These are phyloP conservation scores for Zea luxurians DNA, from an alignment of 176 grass and related monocot genomes.

Conservation along the genomic window DNA sequence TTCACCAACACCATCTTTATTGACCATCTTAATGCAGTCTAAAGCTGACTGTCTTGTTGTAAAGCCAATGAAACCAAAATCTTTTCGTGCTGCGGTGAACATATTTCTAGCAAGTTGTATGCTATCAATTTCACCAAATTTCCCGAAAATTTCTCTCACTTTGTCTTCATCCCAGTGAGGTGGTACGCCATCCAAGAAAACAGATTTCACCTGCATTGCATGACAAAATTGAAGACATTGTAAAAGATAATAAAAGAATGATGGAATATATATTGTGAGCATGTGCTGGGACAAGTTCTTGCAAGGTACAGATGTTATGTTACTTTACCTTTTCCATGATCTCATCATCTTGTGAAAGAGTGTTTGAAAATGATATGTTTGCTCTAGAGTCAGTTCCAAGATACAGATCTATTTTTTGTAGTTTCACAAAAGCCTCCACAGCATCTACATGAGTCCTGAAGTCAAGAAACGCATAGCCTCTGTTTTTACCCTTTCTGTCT, in stretches of 20 bases:
- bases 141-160: slow-evolving; percentile 51
- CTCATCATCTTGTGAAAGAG: slow-evolving; percentile 57
- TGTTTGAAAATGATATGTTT: slow-evolving; percentile 76
- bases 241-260: slow-evolving; percentile 22
- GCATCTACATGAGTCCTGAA: slow-evolving; percentile 67
- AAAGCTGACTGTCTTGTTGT: slow-evolving; percentile 58
- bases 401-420: slow-evolving; percentile 66
- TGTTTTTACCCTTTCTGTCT: slow-evolving; percentile 63
- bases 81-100: slow-evolving; percentile 55
- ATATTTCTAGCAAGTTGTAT: slow-evolving; percentile 72
- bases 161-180: slow-evolving; percentile 66
- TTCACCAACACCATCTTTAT: slow-evolving; percentile 58
- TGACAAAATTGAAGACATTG: slow-evolving; percentile 4
- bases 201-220: slow-evolving; percentile 58
- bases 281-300: slow-evolving; percentile 10
- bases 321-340: slow-evolving; percentile 63
- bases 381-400: slow-evolving; percentile 71
- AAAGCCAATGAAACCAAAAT: slow-evolving; percentile 72
- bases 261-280: background rate
- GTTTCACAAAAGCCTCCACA: slow-evolving; percentile 56
- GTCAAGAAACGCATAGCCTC: slow-evolving; percentile 85
- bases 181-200: slow-evolving; percentile 69
- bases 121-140: slow-evolving; percentile 70
- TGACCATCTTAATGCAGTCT: slow-evolving; percentile 57
- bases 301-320: slow-evolving; percentile 7